Evolutionary conservation across 2,329 filamentous ascomycete species (phyloP).

Genomic region (Metarhizium brunneum): DNA sequence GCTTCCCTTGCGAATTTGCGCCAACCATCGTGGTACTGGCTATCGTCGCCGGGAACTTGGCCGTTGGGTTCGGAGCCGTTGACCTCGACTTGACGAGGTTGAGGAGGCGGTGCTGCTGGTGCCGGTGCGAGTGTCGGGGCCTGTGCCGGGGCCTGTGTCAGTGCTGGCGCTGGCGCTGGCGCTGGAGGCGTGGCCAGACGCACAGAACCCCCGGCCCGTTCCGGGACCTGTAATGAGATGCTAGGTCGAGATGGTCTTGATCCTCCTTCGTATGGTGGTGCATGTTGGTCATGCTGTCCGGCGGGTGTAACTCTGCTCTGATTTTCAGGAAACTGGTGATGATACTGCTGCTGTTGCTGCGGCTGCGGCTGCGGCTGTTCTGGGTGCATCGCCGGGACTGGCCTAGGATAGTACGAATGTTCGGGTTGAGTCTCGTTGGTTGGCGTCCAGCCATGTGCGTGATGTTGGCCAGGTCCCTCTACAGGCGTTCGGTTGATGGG

Average conservation of each 20-base stretch:
- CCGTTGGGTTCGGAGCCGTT: not conserved
- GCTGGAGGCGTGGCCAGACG: slow-evolving; percentile 51
- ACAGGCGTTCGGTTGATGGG: slow-evolving; percentile 54
- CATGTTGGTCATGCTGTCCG: slow-evolving; percentile 7
- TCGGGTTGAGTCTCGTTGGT: slow-evolving; percentile 32
- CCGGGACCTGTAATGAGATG: slow-evolving; percentile 33
- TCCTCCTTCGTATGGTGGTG: slow-evolving; percentile 7
- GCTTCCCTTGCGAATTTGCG: slow-evolving; percentile 13
- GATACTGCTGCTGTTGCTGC: not conserved
- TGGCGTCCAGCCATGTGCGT: slow-evolving; percentile 49
- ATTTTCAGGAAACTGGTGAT: not conserved
- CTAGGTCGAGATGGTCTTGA: slow-evolving; percentile 24
- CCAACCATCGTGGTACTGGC: slow-evolving; percentile 9
- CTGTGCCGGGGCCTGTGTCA: not conserved
- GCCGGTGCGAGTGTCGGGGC: slow-evolving; percentile 15
- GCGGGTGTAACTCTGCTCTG: not conserved
- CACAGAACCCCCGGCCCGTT: slow-evolving; percentile 50
- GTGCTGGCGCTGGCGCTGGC: slow-evolving; percentile 23
- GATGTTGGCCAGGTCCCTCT: slow-evolving; percentile 55
- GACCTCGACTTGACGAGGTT: slow-evolving; percentile 8
- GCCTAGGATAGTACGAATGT: slow-evolving; percentile 19
- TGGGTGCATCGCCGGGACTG: not conserved
- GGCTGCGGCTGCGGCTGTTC: not conserved
- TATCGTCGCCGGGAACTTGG: not conserved
- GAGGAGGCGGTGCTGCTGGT: slow-evolving; percentile 30